Conservation (phyloP, 192 early-diverging fungal genomes). For the Paraglomus brasilianum region DNA sequence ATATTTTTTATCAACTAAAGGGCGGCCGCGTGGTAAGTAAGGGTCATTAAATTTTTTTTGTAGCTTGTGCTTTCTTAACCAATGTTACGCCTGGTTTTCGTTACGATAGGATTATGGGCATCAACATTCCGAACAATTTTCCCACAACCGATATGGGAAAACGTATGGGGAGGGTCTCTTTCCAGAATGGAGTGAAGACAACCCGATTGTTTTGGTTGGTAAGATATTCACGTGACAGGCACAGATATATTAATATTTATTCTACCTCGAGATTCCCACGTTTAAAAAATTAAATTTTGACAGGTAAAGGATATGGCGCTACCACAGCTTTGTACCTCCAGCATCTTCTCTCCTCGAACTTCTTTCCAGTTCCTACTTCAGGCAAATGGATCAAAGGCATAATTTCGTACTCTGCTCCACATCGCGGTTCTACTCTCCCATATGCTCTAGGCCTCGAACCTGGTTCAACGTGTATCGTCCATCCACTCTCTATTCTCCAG, state of each 20-base stretch:
- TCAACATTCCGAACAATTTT: slow-evolving; percentile 12
- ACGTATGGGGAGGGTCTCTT: slow-evolving; percentile 22
- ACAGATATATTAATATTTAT: too few relatives aligned
- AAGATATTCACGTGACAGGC: neutral
- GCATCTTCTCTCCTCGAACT: slow-evolving; percentile 22
- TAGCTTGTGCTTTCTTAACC: too few relatives aligned
- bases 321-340: slow-evolving; percentile 27
- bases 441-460: slow-evolving; percentile 28
- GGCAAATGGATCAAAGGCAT: slow-evolving; percentile 24
- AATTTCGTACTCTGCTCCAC: slow-evolving; percentile 27
- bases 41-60: neutral
- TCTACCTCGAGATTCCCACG: too few relatives aligned
- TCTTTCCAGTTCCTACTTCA: slow-evolving; percentile 18
- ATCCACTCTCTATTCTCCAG: neutral
- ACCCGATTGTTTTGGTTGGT: slow-evolving; percentile 30
- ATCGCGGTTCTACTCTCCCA: slow-evolving; percentile 26
- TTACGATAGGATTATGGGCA: slow-evolving; percentile 24
- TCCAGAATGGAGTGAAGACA: slow-evolving; percentile 24
- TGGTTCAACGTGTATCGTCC: slow-evolving; percentile 19
- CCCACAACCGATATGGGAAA: slow-evolving; percentile 25
- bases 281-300: neutral
- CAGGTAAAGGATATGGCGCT: slow-evolving; percentile 30
- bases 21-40: slow-evolving; percentile 31
- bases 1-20: slow-evolving; percentile 29
- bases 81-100: too few relatives aligned